Evolutionary conservation across 2,329 filamentous ascomycete species (phyloP), one percentile per base, ranked within the genome.

Genomic region (Exophiala phaeomuriformis): DNA sequence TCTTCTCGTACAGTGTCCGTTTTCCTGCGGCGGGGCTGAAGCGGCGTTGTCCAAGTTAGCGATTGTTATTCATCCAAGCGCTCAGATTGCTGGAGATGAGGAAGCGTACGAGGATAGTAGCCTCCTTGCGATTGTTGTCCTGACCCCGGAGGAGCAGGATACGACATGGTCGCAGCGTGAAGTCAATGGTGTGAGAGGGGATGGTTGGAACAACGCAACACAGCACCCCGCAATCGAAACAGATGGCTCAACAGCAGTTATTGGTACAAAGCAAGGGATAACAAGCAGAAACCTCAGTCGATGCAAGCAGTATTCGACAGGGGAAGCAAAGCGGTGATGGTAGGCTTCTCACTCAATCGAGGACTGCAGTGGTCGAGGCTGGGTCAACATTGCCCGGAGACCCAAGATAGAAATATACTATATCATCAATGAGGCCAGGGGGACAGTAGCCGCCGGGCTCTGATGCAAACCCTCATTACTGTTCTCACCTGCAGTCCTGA

Each of bases 71-170:
- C 8, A 43, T 37, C 12, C n/a, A 28, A 29, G 12, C 8, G 47
- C 19, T n/a, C 27, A 35, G n/a, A 10, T 32, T 35, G 27, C n/a
- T 6, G 31, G 27, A 48, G 12, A n/a, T 44, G 27, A 28, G 47
- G 19, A 31, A 8, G 30, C 64, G 37, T 62, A 65, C 63, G 64
- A 61, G 64, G 61, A 59, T 58, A 64, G 45, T 62, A 65, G 31
- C 62, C 62, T 55, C 56, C 57, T 43, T 61, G 62, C 29, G 57
- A 19, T 19, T 19, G 42, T 40, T 57, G 55, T 36, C 42, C 51
- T 30, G 49, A 52, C 9, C 55, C 46, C 31, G 55, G 55, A 44
- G 43, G 45, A 49, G 52, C 19, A 19, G 19, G 51, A 40, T 54
- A 57, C n/a, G 55, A 55, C 55, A 57, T 57, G 48, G 41, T 29